Conservation (phyloP, 2,329 filamentous ascomycete species). For the Dothideomycetes sp. region DNA sequence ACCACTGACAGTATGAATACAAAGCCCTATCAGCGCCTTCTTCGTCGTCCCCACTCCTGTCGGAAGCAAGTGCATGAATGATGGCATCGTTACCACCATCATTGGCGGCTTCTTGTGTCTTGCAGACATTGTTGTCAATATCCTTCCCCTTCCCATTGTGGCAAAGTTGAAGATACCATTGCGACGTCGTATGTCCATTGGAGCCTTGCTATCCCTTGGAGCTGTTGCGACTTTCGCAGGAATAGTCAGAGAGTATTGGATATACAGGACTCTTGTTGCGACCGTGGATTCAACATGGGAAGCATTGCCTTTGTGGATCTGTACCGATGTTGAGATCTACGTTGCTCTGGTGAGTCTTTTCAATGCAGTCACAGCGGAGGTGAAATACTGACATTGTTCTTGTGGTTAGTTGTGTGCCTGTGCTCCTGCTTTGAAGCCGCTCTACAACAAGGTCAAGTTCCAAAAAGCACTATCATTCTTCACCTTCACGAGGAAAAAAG, state of each 20-base stretch:
- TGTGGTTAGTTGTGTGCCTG: constrained; percentile 24
- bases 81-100: constrained; percentile 26
- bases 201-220: constrained; percentile 11
- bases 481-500: too few species aligned
- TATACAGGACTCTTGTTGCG: constrained; percentile 28
- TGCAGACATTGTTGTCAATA: constrained; percentile 30
- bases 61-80: constrained; percentile 26
- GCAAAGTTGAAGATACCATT: constrained; percentile 29
- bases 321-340: constrained; percentile 34
- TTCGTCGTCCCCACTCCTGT: constrained; percentile 25
- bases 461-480: background rate
- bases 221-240: constrained; percentile 17
- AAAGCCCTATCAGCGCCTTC: constrained; percentile 27
- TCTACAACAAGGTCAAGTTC: constrained; percentile 9
- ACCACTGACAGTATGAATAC: too few species aligned
- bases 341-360: constrained; percentile 30
- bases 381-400: constrained; percentile 2
- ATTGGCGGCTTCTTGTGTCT: constrained; percentile 30
- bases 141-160: constrained; percentile 33
- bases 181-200: constrained; percentile 18
- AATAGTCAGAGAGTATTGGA: constrained; percentile 30
- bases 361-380: too few species aligned
- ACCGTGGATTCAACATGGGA: constrained; percentile 35
- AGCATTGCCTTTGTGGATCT: constrained; percentile 35
- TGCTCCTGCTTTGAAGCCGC: constrained; percentile 23